Conservation (phyloP, 106 monocot species). For the Ottelia alismoides region DNA sequence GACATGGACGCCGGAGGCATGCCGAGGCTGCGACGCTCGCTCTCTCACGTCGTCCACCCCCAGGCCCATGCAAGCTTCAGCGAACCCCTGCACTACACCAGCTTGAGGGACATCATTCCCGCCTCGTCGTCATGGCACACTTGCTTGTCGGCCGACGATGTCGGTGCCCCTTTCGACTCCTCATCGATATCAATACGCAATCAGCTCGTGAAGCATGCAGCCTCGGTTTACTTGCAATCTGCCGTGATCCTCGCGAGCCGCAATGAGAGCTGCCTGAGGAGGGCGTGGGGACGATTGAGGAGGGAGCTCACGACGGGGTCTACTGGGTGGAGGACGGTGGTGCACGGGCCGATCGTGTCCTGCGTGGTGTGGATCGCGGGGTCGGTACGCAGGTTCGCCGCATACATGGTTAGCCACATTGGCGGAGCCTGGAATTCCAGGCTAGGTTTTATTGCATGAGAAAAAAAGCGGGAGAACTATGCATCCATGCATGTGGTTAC, state of each 20-base stretch:
- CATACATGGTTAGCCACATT: not conserved
- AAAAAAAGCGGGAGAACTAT: no score
- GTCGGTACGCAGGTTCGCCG: constrained; percentile 3
- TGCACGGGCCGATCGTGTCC: not conserved
- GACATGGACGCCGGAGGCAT: no score
- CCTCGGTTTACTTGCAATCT: constrained; percentile 50
- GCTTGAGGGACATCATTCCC: constrained; percentile 40
- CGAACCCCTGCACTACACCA: no score
- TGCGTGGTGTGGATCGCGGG: constrained; percentile 4
- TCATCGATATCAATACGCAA: constrained; percentile 39
- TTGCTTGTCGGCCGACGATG: not conserved
- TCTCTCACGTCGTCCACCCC: no score
- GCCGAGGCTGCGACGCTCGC: no score
- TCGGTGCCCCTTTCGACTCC: constrained; percentile 11
- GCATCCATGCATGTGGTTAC: no score
- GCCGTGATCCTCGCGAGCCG: constrained; percentile 31
- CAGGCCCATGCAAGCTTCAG: no score
- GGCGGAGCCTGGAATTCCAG: not conserved
- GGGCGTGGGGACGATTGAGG: constrained; percentile 18
- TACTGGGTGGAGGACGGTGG: constrained; percentile 9
- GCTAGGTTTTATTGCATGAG: no score
- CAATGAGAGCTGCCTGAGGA: constrained; percentile 25
- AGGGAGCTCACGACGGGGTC: not conserved
- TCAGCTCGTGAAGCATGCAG: constrained; percentile 56
- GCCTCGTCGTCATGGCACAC: not conserved